phyloP scores from a whole-genome alignment of 2,329 filamentous ascomycete genomes.

The Colletotrichum spinosum region DNA sequence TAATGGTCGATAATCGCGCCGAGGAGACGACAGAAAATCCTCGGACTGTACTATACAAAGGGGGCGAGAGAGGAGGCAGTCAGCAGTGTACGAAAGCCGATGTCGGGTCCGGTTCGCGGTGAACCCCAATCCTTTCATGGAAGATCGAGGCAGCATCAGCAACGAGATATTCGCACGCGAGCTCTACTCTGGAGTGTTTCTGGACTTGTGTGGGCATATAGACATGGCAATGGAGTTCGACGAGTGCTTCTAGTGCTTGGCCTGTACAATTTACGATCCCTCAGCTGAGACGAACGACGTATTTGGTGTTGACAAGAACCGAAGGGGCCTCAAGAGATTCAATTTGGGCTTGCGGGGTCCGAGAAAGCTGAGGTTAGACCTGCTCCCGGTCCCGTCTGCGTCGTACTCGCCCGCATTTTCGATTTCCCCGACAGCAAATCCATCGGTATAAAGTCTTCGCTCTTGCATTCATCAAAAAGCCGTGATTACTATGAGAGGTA shows the following conservation, averaged over 20 bases:
- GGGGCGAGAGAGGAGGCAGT: background rate
- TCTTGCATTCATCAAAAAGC: no score
- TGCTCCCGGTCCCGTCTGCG: no score
- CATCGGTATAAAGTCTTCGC: no score
- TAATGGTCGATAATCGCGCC: background rate
- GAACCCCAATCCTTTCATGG: background rate
- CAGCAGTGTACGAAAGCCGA: slow-evolving; percentile 11
- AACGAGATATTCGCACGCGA: slow-evolving; percentile 3
- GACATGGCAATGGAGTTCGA: slow-evolving; percentile 32
- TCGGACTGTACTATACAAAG: slow-evolving; percentile 23
- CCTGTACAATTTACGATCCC: background rate
- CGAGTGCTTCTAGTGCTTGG: background rate
- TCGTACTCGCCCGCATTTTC: no score
- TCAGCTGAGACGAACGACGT: background rate
- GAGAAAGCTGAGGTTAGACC: no score
- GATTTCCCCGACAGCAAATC: no score
- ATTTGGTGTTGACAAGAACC: no score
- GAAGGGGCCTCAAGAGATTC: background rate
- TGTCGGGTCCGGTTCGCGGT: background rate
- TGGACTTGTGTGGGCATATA: slow-evolving; percentile 22
- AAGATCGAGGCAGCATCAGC: background rate
- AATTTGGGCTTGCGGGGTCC: no score
- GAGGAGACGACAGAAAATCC: background rate
- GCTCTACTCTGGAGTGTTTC: slow-evolving; percentile 24
- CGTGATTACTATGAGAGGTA: no score